Evolutionary conservation across 1,284 basidiomycete genomes (phyloP), one percentile per base, ranked within the genome.

Genomic region (Sporisorium sorghi): DNA sequence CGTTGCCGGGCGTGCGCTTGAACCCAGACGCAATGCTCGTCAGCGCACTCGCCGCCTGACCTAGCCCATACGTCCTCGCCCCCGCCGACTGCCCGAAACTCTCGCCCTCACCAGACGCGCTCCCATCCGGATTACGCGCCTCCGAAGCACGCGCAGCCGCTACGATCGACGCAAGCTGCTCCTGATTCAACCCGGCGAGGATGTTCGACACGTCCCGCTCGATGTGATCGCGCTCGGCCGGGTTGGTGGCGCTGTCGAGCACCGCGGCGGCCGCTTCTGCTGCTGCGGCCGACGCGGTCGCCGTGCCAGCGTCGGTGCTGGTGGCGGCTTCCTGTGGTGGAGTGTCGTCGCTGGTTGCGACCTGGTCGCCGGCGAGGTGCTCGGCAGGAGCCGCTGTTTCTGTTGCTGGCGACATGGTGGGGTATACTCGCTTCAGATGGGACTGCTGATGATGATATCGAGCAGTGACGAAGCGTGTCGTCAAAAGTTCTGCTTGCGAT

Each of bases 141-240:
- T 74, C 68, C 39, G 53, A 71, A 17, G 69, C 74, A 42, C 77
- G 66, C 3, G 80, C 80, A 15, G 80, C 80, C 6, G 76, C 79
- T 0, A 82, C 76, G 58, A 82, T 82, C 28, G 73, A 79, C 0
- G 74, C 80, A 8, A 82, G 69, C 58, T 82, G 79, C 48, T 81
- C 79, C 49, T 78, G 79, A 54, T 77, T 80, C 33, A 81, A 56
- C 0, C 70, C 76, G 2, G 78, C 78, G 7, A 81, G 69, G 50
- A 81, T 80, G 35, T 72, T 78, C 67, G 75, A 74, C 5, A 81
- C 78, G 44, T 79, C 79, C 39, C 77, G 77, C 47, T 77, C 76
- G 19, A 77, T 77, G 53, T 62, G 58, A 47, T 71, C 68, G 53
- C 65, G 59, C 19, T 66, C 67, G 17, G 48, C 54, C 1, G 57